Conservation (phyloP, 2,329 filamentous ascomycete genomes). For the Diaporthe sp. region DNA sequence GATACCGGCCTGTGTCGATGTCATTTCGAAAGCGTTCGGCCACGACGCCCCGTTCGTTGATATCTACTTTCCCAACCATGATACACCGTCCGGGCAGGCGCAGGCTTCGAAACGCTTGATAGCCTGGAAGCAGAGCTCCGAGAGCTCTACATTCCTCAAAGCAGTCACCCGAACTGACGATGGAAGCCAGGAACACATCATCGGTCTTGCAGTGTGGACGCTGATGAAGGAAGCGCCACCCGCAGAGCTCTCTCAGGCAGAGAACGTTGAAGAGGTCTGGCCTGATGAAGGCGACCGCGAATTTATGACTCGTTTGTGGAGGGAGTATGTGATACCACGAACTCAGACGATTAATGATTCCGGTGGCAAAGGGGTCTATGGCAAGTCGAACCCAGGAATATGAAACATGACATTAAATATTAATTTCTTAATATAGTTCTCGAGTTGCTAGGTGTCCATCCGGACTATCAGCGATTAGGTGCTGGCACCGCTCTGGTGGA, state of each 20-base stretch:
- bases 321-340: neutral
- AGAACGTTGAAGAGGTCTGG: slow-evolving; percentile 1
- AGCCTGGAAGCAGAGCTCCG: neutral
- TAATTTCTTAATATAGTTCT: neutral
- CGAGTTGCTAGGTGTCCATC: slow-evolving; percentile 7
- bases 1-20: neutral
- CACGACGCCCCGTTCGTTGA: slow-evolving; percentile 5
- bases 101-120: neutral
- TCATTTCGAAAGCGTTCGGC: neutral
- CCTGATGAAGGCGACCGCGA: neutral
- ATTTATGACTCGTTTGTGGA: neutral
- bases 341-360: neutral
- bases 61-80: slow-evolving; percentile 6
- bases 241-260: neutral
- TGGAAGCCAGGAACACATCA: neutral
- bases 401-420: neutral
- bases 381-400: neutral
- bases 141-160: slow-evolving; percentile 7
- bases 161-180: neutral
- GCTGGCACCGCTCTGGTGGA: slow-evolving; percentile 10
- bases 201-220: slow-evolving; percentile 3
- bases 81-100: neutral
- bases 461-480: neutral
- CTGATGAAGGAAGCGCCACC: slow-evolving; percentile 3
- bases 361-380: neutral